Percentiles rank a stretch among this genome's conserved stretches.
Evolutionary conservation across 202 grass and related monocot genomes (phyloP).

Genomic region (Bolboschoenoplectus hybrid): DNA sequence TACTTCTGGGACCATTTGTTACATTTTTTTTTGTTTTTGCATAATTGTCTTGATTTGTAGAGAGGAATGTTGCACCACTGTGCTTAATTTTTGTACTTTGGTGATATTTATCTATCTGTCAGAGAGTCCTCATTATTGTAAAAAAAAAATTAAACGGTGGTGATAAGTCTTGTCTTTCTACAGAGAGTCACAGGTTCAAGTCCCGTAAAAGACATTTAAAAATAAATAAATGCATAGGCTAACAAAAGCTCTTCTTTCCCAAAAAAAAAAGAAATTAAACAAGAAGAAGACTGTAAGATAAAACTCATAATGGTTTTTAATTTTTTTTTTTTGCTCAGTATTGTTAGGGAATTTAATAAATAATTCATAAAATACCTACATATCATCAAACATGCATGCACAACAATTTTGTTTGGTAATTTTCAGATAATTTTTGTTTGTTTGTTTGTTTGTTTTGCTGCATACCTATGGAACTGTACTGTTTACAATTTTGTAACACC

Average conservation of each 20-base stretch:
- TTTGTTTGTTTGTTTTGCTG: neutral
- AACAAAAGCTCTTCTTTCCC: too few relatives aligned
- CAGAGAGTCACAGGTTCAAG: too few relatives aligned
- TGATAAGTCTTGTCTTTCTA: too few relatives aligned
- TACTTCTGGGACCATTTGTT: constrained; percentile 21
- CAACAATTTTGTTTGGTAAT: neutral
- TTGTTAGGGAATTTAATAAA: neutral
- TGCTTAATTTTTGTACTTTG: neutral
- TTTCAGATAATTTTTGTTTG: neutral
- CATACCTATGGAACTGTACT: neutral
- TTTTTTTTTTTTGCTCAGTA: neutral
- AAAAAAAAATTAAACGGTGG: too few relatives aligned
- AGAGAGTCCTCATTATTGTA: neutral
- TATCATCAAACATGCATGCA: neutral
- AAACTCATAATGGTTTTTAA: neutral
- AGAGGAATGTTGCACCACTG: neutral
- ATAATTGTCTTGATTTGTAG: constrained; percentile 21
- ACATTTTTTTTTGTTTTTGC: constrained; percentile 10
- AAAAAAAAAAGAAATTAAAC: too few relatives aligned
- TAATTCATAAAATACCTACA: neutral
- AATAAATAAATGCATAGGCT: too few relatives aligned
- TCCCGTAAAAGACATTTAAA: too few relatives aligned
- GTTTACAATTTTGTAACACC: neutral
- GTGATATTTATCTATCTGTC: neutral
- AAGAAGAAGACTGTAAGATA: neutral